These are phyloP conservation scores for Penstemon barbatus DNA, from an alignment of 257 asterid species.

Conservation along the genomic window DNA sequence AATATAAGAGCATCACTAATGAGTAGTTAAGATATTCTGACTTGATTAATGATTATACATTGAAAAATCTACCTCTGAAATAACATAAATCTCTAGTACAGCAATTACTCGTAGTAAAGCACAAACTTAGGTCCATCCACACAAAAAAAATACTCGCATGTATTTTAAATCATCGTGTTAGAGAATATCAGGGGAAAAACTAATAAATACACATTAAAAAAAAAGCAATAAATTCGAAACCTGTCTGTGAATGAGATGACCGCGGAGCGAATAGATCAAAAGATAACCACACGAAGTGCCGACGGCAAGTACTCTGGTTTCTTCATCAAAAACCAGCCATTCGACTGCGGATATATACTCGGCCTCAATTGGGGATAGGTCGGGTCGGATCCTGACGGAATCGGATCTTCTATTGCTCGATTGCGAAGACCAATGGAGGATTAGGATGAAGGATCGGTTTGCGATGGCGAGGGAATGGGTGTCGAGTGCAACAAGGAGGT, in stretches of 20 bases:
- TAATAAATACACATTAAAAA: neutral
- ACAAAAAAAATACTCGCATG: neutral
- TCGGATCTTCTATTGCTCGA: constrained; percentile 38
- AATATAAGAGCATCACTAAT: too few relatives aligned
- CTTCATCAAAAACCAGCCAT: constrained; percentile 78
- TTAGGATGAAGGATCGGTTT: constrained; percentile 58
- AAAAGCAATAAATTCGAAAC: constrained; percentile 28
- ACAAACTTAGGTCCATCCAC: neutral
- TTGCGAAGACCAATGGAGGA: constrained; percentile 56
- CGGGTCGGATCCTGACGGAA: constrained; percentile 67
- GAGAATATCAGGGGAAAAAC: too few relatives aligned
- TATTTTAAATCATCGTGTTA: too few relatives aligned
- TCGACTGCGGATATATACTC: constrained; percentile 81
- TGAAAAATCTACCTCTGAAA: too few relatives aligned
- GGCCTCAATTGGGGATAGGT: constrained; percentile 75
- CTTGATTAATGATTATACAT: too few relatives aligned
- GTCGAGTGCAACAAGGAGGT: constrained; percentile 70
- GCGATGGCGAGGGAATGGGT: constrained; percentile 78
- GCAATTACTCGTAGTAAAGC: constrained; percentile 4
- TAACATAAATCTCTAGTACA: neutral
- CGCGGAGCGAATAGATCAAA: constrained; percentile 64
- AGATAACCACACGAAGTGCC: constrained; percentile 90
- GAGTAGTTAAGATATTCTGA: too few relatives aligned
- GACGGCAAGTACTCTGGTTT: constrained; percentile 62
- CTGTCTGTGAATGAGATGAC: constrained; percentile 87